Conservation (phyloP, 2,329 filamentous ascomycete species). For the Aspergillus phoenicis region DNA sequence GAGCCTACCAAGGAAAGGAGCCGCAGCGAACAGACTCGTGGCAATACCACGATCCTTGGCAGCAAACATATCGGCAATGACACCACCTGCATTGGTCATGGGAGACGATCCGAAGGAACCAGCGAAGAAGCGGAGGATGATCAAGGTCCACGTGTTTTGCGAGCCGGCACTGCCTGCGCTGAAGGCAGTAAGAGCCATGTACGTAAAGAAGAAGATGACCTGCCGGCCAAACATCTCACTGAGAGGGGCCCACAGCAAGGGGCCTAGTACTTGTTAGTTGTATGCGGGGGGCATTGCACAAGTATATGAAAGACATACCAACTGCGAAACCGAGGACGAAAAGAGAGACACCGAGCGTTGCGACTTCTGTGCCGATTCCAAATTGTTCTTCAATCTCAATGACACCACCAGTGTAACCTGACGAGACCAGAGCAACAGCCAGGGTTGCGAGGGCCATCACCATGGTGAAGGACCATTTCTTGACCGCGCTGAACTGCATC, state of each 20-base stretch:
- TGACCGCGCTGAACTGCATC: constrained; percentile 34
- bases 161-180: constrained; percentile 62
- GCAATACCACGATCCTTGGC: constrained; percentile 59
- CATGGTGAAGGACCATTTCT: constrained; percentile 47
- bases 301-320: constrained; percentile 21
- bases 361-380: constrained; percentile 38
- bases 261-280: constrained; percentile 28
- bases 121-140: constrained; percentile 69
- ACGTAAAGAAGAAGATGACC: constrained; percentile 37
- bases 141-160: constrained; percentile 60
- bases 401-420: constrained; percentile 46
- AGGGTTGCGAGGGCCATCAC: constrained; percentile 44
- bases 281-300: neutral
- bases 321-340: constrained; percentile 52
- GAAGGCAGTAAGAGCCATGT: constrained; percentile 58
- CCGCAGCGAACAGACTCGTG: constrained; percentile 65
- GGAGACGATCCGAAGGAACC: constrained; percentile 64
- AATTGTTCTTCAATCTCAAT: constrained; percentile 41
- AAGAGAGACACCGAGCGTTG: constrained; percentile 48
- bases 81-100: constrained; percentile 64
- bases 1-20: constrained; percentile 61
- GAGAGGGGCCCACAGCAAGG: constrained; percentile 48
- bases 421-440: constrained; percentile 48
- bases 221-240: constrained; percentile 44
- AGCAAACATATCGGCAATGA: constrained; percentile 64